Base-by-base conservation (phyloP, 2,329 filamentous ascomycete genomes). In the Cercospora sp. region DNA sequence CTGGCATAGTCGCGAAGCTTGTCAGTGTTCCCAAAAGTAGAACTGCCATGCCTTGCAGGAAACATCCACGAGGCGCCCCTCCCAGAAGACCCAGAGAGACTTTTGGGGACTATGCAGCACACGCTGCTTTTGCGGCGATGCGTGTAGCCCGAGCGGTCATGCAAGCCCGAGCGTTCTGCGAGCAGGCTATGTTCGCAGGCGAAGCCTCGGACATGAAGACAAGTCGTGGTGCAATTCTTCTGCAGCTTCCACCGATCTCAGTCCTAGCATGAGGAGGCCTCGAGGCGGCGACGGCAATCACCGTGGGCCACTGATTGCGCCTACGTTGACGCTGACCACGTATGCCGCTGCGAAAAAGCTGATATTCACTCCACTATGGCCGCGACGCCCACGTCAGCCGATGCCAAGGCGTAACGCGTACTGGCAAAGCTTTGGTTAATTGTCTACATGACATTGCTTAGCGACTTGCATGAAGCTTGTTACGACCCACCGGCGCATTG, bases 331-430 rank as follows among this genome's bases (percentile, higher is more conserved):
- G 53, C 18, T 57, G 53, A 57, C 53, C 53, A 28, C n/a, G 9
- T 48, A 23, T 23, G 45, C 45, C 45, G 20, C 28, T 57, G 53
- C 53, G 5, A 30, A 30, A 57, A 9, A 3, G 28, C 6, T 57
- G 23, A 18, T 57, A 57, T 57, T 23, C 53, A n/a, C 53, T 31
- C 28, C 53, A 57, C 53, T 57, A 23, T 57, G 53, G 28, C 23
- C 64, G 7, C 66, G 36, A 60, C 33, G 31, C 28, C 53, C 53
- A 57, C 53, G 16, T 57, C 53, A 57, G 28, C 53, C 53, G 28
- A 12, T 28, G 53, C 53, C 53, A 57, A 57, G 53, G 28, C 53
- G 23, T 18, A 31, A 57, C 53, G 53, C 26, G 53, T 30, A 31
- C 53, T 28, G 53, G 53, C 28, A 57, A 57, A 57, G 53, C 53